Conservation (phyloP, 2,329 filamentous ascomycete genomes). For the Aspergillus proliferans region DNA sequence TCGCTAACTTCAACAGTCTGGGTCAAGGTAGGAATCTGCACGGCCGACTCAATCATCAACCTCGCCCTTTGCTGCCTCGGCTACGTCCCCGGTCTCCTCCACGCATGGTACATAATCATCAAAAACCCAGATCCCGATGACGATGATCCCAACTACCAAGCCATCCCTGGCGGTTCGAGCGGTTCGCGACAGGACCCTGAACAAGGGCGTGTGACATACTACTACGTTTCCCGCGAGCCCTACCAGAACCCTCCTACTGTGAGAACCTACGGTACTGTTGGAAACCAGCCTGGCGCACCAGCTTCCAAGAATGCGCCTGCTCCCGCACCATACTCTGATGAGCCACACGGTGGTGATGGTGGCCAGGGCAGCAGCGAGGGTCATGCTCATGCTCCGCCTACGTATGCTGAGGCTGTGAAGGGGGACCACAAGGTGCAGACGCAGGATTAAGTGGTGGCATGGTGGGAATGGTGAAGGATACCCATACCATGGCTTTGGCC, state of each 20-base stretch:
- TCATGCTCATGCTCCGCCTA: constrained; percentile 57
- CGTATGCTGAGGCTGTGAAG: constrained; percentile 82
- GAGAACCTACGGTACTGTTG: constrained; percentile 37
- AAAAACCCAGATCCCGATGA: constrained; percentile 71
- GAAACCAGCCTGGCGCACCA: constrained; percentile 20
- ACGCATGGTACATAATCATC: constrained; percentile 97
- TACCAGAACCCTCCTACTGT: constrained; percentile 25
- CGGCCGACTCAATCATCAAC: constrained; percentile 89
- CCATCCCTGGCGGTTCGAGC: constrained; percentile 43
- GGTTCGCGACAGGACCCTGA: constrained; percentile 42
- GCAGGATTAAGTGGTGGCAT: constrained; percentile 42
- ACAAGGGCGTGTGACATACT: constrained; percentile 60
- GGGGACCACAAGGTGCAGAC: constrained; percentile 88
- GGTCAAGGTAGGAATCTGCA: constrained; percentile 93
- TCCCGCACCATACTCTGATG: constrained; percentile 16
- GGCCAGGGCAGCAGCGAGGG: constrained; percentile 26
- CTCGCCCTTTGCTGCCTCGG: constrained; percentile 78
- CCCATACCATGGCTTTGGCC: not conserved
- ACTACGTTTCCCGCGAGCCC: constrained; percentile 59
- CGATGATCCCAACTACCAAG: constrained; percentile 57
- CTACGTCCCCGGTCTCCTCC: constrained; percentile 78
- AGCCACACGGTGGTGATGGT: constrained; percentile 2
- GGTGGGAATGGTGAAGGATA: not conserved
- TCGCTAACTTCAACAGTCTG: constrained; percentile 60
- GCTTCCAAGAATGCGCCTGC: constrained; percentile 8